These are phyloP conservation scores for Eucalyptus erythrocorys DNA, from an alignment of 345 rosid genomes.

Conservation along the genomic window DNA sequence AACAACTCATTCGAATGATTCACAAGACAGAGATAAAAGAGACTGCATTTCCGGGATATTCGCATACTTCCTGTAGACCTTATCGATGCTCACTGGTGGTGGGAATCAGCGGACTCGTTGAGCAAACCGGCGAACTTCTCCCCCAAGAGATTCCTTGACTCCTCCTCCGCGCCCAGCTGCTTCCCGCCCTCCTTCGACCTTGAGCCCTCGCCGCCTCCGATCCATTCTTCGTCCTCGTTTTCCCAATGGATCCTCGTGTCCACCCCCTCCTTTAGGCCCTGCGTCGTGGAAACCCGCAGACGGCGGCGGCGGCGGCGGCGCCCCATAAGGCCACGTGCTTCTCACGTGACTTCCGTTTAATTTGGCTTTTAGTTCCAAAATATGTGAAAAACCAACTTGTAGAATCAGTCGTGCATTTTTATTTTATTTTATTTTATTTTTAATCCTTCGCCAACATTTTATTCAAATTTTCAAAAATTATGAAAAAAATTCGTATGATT, in stretches of 20 bases:
- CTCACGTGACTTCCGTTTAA: background rate
- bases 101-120: constrained; percentile 68
- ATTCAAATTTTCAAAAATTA: no score
- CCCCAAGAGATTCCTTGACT: constrained; percentile 23
- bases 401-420: no score
- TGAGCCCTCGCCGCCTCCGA: constrained; percentile 29
- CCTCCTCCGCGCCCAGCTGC: constrained; percentile 12
- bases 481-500: no score
- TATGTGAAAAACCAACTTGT: no score
- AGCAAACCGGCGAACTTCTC: constrained; percentile 66
- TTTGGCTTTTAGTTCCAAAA: no score
- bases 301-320: background rate
- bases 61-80: background rate
- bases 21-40: background rate
- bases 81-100: constrained; percentile 53
- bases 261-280: constrained; percentile 29
- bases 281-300: background rate
- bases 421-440: no score
- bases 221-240: constrained; percentile 80
- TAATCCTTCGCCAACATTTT: no score
- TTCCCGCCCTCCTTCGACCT: background rate
- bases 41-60: background rate
- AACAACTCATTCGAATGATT: background rate
- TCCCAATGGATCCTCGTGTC: constrained; percentile 98
- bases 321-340: background rate